These are phyloP conservation scores for Peterozyma toletana DNA, from an alignment of 805 yeast species.

Conservation along the genomic window DNA sequence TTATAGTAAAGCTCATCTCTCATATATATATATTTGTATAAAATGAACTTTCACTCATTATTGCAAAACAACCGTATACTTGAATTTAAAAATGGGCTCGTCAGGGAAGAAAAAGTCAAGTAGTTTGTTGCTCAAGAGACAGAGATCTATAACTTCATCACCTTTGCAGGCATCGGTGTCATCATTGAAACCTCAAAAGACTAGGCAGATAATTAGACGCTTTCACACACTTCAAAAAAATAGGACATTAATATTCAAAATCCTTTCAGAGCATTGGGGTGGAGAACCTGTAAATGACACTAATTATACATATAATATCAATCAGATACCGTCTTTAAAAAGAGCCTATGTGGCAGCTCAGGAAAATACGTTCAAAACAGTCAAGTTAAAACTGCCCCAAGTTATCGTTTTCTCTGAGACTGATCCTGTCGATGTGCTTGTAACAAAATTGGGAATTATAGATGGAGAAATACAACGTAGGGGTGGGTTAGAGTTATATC, in stretches of 20 bases:
- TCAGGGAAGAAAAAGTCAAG: slow-evolving; percentile 12
- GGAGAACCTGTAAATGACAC: slow-evolving; percentile 15
- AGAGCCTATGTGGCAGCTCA: slow-evolving; percentile 9
- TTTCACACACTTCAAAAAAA: slow-evolving; percentile 68
- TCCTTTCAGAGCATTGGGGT: slow-evolving; percentile 16
- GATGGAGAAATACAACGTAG: slow-evolving; percentile 52
- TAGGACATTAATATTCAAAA: slow-evolving; percentile 30
- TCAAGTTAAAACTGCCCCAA: slow-evolving; percentile 15
- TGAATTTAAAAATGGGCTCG: slow-evolving; percentile 2
- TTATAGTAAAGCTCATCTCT: background rate
- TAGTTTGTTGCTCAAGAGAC: slow-evolving; percentile 19
- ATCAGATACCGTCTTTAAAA: slow-evolving; percentile 3
- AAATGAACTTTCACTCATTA: background rate
- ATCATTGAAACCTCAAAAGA: slow-evolving; percentile 56
- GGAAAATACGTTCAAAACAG: slow-evolving; percentile 6
- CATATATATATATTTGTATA: background rate
- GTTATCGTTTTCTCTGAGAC: slow-evolving; percentile 8
- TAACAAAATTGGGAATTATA: slow-evolving; percentile 39
- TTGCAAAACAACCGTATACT: background rate
- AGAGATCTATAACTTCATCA: slow-evolving; percentile 12
- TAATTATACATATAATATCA: slow-evolving; percentile 11
- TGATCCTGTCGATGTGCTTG: slow-evolving; percentile 4
- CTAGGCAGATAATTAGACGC: slow-evolving; percentile 70
- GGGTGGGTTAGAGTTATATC: slow-evolving; percentile 80
- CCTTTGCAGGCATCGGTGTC: slow-evolving; percentile 24